Base-by-base conservation (phyloP, 345 rosid genomes). In the Carallia pectinifolia region DNA sequence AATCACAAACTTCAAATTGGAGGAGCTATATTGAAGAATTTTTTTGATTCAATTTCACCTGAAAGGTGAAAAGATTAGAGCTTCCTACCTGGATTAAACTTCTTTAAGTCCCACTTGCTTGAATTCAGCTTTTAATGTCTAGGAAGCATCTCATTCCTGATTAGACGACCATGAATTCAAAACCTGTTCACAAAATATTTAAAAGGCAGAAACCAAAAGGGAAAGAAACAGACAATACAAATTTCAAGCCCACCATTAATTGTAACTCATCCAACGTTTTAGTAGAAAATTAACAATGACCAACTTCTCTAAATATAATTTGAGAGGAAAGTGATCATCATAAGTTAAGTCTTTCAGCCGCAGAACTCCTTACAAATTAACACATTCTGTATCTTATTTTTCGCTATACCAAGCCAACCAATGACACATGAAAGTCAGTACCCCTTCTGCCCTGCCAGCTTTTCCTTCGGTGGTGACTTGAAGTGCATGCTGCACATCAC, bases 61-160 rank as follows among this genome's bases (percentile, higher is more conserved):
- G 50, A 44, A 44, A 44, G 50, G 50, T 44, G 50, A 44, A 10
- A 4, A 15, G 16, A 44, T 12, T 13, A 44, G 50, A 27, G 31
- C 33, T 13, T 55, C 33, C 60, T 23, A 55, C 60, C 33, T 55
- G 60, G 60, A 23, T 56, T 8, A 37, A 19, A 36, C 33, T 33
- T 8, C 18, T 52, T 16, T 15, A 12, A 44, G 16, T 44, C 17
- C 50, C 50, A 13, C 50, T 44, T 44, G 50, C 50, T 44, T 12
- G 17, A 44, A 44, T 13, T 44, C 17, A 13, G 17, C 50, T 12
- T 44, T 13, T 10, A 40, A 44, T 44, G 50, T 44, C 50, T 12
- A n/a, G 62, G 70, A 74, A 70, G 78, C 61, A 73, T 74, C 69
- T 70, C 60, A 59, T 39, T 61, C 30, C 33, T 64, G 79, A 73